These are phyloP conservation scores for Vanderwaltozyma yarrowii DNA, from an alignment of 805 yeast genomes.

Conservation along the genomic window DNA sequence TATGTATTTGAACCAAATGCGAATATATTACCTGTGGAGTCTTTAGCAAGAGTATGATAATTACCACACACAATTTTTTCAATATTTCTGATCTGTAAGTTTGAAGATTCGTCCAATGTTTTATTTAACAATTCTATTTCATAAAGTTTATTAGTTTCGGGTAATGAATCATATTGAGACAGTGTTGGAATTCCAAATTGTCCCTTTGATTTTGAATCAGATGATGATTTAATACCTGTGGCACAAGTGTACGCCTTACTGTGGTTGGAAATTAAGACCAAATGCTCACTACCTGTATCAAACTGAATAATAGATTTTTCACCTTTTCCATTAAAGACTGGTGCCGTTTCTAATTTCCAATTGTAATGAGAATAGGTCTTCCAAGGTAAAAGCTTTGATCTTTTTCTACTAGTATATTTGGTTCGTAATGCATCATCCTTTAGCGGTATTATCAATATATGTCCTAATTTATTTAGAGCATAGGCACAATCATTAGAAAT, in stretches of 20 bases:
- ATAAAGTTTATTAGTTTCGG: slow-evolving; percentile 37
- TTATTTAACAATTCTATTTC: slow-evolving; percentile 33
- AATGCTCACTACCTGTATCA: slow-evolving; percentile 55
- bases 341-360: slow-evolving; percentile 14
- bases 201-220: slow-evolving; percentile 40
- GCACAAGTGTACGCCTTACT: slow-evolving; percentile 57
- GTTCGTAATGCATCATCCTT: slow-evolving; percentile 1
- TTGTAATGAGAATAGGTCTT: slow-evolving; percentile 12
- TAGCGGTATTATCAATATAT: slow-evolving; percentile 29
- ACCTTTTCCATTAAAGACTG: slow-evolving; percentile 29
- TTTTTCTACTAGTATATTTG: slow-evolving; percentile 3
- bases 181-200: slow-evolving; percentile 75
- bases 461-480: slow-evolving; percentile 32
- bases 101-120: slow-evolving; percentile 6
- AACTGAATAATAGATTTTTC: slow-evolving; percentile 43
- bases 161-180: slow-evolving; percentile 54
- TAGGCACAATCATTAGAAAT: slow-evolving; percentile 48
- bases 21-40: slow-evolving; percentile 57
- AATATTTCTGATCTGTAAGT: slow-evolving; percentile 32
- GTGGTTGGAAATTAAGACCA: slow-evolving; percentile 47
- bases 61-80: slow-evolving; percentile 61
- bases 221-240: slow-evolving; percentile 35
- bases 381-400: slow-evolving; percentile 21
- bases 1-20: slow-evolving; percentile 76
- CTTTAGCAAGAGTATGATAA: slow-evolving; percentile 63